Percentiles rank a stretch among this genome's conserved stretches.
Conservation (phyloP, 345 rosid genomes). For the Hibiscus mutabilis region DNA sequence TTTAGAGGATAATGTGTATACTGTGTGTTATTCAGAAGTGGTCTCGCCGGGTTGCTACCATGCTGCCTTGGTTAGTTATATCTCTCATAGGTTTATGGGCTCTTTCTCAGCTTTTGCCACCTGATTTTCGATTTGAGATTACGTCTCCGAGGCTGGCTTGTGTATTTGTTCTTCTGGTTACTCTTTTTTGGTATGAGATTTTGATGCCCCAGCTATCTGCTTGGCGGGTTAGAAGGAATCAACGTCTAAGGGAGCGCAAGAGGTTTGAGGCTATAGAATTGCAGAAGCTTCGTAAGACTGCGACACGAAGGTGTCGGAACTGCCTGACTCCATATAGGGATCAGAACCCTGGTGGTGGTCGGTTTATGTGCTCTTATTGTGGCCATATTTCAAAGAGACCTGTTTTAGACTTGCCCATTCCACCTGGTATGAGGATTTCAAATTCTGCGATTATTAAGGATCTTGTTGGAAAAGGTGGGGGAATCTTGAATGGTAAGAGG, state of each 20-base stretch:
- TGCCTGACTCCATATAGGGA: slow-evolving; percentile 83
- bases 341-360: slow-evolving; percentile 94
- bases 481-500: too few species aligned
- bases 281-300: slow-evolving; percentile 87
- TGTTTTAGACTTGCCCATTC: slow-evolving; percentile 75
- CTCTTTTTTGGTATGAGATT: slow-evolving; percentile 95
- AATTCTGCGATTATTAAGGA: slow-evolving; percentile 34
- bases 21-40: slow-evolving; percentile 97
- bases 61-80: slow-evolving; percentile 98
- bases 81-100: slow-evolving; percentile 99
- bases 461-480: too few species aligned
- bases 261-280: slow-evolving; percentile 79
- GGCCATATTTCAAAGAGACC: slow-evolving; percentile 96
- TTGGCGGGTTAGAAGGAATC: slow-evolving; percentile 81
- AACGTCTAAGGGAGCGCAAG: slow-evolving; percentile 70
- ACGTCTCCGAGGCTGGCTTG: slow-evolving; percentile 93
- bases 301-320: slow-evolving; percentile 81
- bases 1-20: background rate
- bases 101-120: slow-evolving; percentile 93
- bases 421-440: slow-evolving; percentile 61
- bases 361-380: slow-evolving; percentile 93
- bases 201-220: slow-evolving; percentile 95
- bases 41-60: slow-evolving; percentile 99
- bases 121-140: slow-evolving; percentile 90
- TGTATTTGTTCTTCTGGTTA: slow-evolving; percentile 84